These are phyloP conservation scores for Graphilbum ipis-grandicollis DNA, from an alignment of 2,329 filamentous ascomycete genomes.

Conservation along the genomic window DNA sequence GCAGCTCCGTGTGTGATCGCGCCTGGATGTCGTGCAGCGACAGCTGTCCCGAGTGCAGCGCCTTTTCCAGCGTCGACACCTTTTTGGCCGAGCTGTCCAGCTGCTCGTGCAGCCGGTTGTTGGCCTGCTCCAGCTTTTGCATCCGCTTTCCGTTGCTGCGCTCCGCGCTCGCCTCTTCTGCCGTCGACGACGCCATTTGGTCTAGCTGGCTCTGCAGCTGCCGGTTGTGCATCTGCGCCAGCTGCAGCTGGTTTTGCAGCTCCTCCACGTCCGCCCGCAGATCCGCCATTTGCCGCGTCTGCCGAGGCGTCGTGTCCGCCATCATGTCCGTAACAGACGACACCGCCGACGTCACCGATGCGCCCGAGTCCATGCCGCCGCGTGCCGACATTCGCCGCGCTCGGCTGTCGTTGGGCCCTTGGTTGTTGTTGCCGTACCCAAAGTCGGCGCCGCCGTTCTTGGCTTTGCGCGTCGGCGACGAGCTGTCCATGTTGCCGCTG, in stretches of 20 bases:
- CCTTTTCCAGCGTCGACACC: conserved; percentile 75
- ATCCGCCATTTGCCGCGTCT: conserved; percentile 56
- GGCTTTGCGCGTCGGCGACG: conserved; percentile 51
- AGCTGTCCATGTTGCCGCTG: conserved; percentile 60
- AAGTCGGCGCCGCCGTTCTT: conserved; percentile 30
- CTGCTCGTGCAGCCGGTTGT: conserved; percentile 81
- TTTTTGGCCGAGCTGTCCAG: conserved; percentile 89
- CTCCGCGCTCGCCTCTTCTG: conserved; percentile 24
- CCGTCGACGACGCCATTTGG: conserved; percentile 29
- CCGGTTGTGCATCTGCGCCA: conserved; percentile 87
- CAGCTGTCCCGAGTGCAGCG: conserved; percentile 70
- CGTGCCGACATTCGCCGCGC: too few relatives aligned
- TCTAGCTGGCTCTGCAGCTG: conserved; percentile 82
- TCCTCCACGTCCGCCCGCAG: conserved; percentile 80
- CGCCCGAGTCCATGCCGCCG: too few relatives aligned
- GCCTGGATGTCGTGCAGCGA: conserved; percentile 83
- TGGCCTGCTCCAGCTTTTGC: conserved; percentile 83
- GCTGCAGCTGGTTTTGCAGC: conserved; percentile 82
- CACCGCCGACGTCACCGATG: too few relatives aligned
- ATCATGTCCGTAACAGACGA: too few relatives aligned
- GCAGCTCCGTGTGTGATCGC: conserved; percentile 84
- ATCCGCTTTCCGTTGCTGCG: conserved; percentile 21
- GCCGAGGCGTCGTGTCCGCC: conserved; percentile 64
- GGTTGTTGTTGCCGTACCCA: not conserved
- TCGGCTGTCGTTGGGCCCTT: too few relatives aligned